Evolutionary conservation across 140 eudicot species (phyloP).

Genomic region (Ambrosia hybrid): DNA sequence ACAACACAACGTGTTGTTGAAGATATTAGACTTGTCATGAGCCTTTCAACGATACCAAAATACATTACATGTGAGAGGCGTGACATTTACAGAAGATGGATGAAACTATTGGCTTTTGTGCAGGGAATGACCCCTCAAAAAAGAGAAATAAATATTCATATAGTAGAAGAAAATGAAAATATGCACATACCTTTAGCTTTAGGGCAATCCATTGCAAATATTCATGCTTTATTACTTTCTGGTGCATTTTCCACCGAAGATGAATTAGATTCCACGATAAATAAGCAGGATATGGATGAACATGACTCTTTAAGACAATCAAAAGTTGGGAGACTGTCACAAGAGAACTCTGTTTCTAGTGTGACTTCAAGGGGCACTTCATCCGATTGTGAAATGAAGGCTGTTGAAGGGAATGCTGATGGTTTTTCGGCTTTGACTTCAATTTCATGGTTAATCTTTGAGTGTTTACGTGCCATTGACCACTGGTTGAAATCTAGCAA

Average conservation of each 20-base stretch:
- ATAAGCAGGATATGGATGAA: conserved; percentile 59
- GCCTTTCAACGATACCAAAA: conserved; percentile 75
- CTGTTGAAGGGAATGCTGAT: conserved; percentile 33
- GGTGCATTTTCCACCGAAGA: conserved; percentile 76
- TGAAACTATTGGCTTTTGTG: conserved; percentile 78
- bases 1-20: conserved; percentile 85
- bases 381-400: conserved; percentile 36
- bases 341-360: conserved; percentile 76
- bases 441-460: conserved; percentile 63
- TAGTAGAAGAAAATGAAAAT: conserved; percentile 86
- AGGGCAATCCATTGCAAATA: conserved; percentile 72
- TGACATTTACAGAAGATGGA: conserved; percentile 74
- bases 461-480: conserved; percentile 80
- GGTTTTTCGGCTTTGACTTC: conserved; percentile 48
- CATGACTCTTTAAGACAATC: conserved; percentile 71
- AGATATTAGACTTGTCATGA: conserved; percentile 92
- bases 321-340: conserved; percentile 88
- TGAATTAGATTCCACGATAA: conserved; percentile 34
- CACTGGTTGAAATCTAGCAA: conserved; percentile 64
- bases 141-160: conserved; percentile 80
- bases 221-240: conserved; percentile 73
- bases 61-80: conserved; percentile 58
- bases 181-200: conserved; percentile 77
- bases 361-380: conserved; percentile 45
- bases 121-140: conserved; percentile 96